phyloP scores from a whole-genome alignment of 129 eudicot genomes.

The Lonicera japonica region DNA sequence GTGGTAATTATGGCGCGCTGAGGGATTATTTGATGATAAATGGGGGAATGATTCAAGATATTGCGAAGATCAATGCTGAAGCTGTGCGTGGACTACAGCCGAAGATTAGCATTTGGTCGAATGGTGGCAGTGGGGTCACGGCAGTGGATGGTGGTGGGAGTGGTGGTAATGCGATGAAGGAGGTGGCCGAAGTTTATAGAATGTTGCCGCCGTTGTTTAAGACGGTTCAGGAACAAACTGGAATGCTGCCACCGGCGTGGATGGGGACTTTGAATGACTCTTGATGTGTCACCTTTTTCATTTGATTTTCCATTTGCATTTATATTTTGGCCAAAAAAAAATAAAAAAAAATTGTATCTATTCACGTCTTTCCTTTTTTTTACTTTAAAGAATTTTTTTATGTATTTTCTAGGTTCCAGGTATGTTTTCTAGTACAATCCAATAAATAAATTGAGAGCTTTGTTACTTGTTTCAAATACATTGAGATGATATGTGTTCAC shows the following conservation, averaged over 20 bases:
- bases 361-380: too few relatives aligned
- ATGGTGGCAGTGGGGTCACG: background rate
- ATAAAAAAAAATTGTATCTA: too few relatives aligned
- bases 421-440: too few relatives aligned
- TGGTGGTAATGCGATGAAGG: conserved; percentile 1
- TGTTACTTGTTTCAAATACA: too few relatives aligned
- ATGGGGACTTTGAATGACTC: background rate
- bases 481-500: too few relatives aligned
- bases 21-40: conserved; percentile 7
- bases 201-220: conserved; percentile 3
- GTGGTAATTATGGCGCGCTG: background rate
- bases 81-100: conserved; percentile 1
- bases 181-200: background rate
- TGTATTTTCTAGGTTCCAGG: too few relatives aligned
- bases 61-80: background rate
- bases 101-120: conserved; percentile 2
- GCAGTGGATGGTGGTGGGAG: background rate
- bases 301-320: too few relatives aligned
- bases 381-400: too few relatives aligned
- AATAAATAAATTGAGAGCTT: too few relatives aligned
- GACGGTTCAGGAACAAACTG: conserved; percentile 4
- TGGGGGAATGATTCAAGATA: conserved; percentile 1
- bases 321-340: too few relatives aligned
- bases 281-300: too few relatives aligned
- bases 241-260: background rate